These are phyloP conservation scores for Prasinococcaceae sp. DNA, from an alignment of 139 green algal species.

Conservation along the genomic window DNA sequence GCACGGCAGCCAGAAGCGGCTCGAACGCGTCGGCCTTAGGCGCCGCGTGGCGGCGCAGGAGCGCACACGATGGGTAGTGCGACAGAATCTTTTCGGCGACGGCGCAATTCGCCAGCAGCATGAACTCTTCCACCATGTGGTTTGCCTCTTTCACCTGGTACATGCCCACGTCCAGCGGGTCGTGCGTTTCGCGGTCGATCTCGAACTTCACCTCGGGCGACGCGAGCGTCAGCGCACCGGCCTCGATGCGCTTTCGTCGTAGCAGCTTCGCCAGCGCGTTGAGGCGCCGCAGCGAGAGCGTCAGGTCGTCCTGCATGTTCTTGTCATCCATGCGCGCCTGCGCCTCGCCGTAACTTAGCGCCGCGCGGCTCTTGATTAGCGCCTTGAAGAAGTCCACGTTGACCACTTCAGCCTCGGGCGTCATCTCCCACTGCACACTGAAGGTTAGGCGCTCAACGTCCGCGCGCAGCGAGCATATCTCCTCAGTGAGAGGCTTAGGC, in stretches of 20 bases:
- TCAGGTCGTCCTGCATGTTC: slow-evolving; percentile 1
- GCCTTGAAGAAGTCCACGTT: slow-evolving; percentile 55
- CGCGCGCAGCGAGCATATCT: slow-evolving; percentile 32
- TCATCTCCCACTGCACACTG: slow-evolving; percentile 33
- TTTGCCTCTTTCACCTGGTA: slow-evolving; percentile 86
- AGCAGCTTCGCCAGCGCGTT: slow-evolving; percentile 51
- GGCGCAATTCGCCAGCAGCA: slow-evolving; percentile 85
- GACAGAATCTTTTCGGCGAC: slow-evolving; percentile 68
- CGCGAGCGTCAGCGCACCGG: slow-evolving; percentile 75
- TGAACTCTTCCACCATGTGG: slow-evolving; percentile 98
- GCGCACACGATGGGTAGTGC: slow-evolving; percentile 17
- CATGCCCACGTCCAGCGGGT: slow-evolving; percentile 85
- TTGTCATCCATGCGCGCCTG: slow-evolving; percentile 81
- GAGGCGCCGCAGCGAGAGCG: slow-evolving; percentile 44
- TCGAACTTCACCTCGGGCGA: slow-evolving; percentile 92
- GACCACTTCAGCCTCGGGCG: slow-evolving; percentile 13
- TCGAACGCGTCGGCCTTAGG: slow-evolving; percentile 34
- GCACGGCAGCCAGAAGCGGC: slow-evolving; percentile 22
- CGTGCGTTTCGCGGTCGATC: slow-evolving; percentile 69
- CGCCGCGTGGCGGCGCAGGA: slow-evolving; percentile 30
- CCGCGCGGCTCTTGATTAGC: slow-evolving; percentile 59
- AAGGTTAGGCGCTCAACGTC: slow-evolving; percentile 35
- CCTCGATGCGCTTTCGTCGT: slow-evolving; percentile 38
- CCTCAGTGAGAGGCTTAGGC: slow-evolving; percentile 33
- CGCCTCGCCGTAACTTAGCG: slow-evolving; percentile 83